Percentiles rank a stretch among this genome's conserved stretches.
These are phyloP conservation scores for Aspergillus bridgeri DNA, from an alignment of 495 filamentous ascomycete genomes.

Conservation along the genomic window DNA sequence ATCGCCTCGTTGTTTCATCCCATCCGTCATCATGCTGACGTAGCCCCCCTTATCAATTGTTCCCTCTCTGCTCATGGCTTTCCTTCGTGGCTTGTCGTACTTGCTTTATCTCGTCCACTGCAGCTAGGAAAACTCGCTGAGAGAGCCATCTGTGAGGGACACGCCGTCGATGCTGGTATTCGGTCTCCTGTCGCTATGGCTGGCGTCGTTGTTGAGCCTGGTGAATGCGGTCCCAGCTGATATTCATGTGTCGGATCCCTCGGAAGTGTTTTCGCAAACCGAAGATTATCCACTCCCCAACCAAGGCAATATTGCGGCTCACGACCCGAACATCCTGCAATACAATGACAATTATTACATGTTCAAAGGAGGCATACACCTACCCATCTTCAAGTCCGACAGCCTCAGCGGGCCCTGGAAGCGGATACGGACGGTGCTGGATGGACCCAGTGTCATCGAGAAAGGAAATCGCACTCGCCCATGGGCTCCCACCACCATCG, in stretches of 20 bases:
- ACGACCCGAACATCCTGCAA: slow-evolving; percentile 40
- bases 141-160: neutral
- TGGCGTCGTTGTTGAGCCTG: slow-evolving; percentile 5
- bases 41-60: neutral
- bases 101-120: neutral
- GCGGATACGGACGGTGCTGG: slow-evolving; percentile 36
- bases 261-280: slow-evolving; percentile 28
- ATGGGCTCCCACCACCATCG: slow-evolving; percentile 62
- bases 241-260: neutral
- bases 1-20: no score
- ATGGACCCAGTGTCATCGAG: slow-evolving; percentile 35
- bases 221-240: slow-evolving; percentile 3
- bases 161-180: slow-evolving; percentile 9
- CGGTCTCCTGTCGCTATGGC: neutral
- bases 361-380: slow-evolving; percentile 32
- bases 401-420: slow-evolving; percentile 42
- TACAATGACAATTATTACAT: slow-evolving; percentile 36
- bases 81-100: neutral
- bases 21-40: neutral
- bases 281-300: slow-evolving; percentile 33
- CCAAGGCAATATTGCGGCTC: slow-evolving; percentile 30
- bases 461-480: slow-evolving; percentile 33
- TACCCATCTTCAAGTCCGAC: slow-evolving; percentile 32
- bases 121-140: neutral
- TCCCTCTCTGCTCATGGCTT: neutral